A percentile compares a stretch with the other conserved stretches of the same genome.
These are phyloP conservation scores for Fusarium albosuccineum DNA, from an alignment of 2,329 filamentous ascomycete species.

Conservation along the genomic window DNA sequence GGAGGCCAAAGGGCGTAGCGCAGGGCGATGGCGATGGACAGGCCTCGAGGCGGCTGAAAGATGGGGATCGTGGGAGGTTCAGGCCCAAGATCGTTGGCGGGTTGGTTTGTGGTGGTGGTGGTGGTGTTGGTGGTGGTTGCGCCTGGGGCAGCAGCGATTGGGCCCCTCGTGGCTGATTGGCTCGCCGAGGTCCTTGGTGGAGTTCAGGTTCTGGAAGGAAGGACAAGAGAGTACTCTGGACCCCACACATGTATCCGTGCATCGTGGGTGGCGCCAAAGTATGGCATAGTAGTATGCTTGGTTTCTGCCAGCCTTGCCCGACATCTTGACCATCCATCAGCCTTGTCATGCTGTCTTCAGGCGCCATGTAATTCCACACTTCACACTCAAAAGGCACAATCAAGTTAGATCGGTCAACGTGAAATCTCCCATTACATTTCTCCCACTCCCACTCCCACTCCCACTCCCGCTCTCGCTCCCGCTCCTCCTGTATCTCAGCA, in stretches of 20 bases:
- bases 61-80: constrained; percentile 29
- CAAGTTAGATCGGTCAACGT: constrained; percentile 4
- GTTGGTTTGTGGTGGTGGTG: constrained; percentile 37
- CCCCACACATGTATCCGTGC: constrained; percentile 35
- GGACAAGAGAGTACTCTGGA: constrained; percentile 34
- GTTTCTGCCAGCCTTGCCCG: constrained; percentile 24
- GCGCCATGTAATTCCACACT: too few relatives aligned
- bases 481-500: background rate
- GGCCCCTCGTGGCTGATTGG: constrained; percentile 34
- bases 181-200: constrained; percentile 21
- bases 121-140: constrained; percentile 37
- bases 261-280: background rate
- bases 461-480: constrained; percentile 8
- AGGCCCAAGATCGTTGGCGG: constrained; percentile 38
- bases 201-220: constrained; percentile 37
- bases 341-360: too few relatives aligned
- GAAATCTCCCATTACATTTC: constrained; percentile 42
- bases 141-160: constrained; percentile 42
- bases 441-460: constrained; percentile 16
- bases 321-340: constrained; percentile 1
- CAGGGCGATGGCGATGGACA: background rate
- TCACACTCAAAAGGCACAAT: background rate
- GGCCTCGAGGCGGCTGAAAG: constrained; percentile 12
- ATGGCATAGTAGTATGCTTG: too few relatives aligned
- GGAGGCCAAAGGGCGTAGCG: constrained; percentile 1